Percentiles rank a stretch among this genome's conserved stretches.
These are phyloP conservation scores for Eutypella sp. DNA, from an alignment of 2,329 filamentous ascomycete species.

Conservation along the genomic window DNA sequence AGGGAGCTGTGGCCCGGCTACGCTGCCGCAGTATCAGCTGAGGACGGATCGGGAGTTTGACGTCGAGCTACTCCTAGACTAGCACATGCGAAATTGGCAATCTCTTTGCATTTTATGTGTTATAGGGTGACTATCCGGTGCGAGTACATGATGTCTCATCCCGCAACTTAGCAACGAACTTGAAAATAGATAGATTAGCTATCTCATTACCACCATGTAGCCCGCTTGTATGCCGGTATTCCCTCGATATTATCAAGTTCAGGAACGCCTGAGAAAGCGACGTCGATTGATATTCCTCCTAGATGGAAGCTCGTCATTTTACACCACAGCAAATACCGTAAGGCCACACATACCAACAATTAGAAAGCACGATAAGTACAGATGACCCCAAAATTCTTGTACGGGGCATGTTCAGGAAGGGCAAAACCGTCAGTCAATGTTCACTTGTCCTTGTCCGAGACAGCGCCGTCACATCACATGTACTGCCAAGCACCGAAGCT, in stretches of 20 bases:
- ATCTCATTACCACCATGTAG: neutral
- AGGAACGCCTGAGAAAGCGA: neutral
- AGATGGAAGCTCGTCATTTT: constrained; percentile 3
- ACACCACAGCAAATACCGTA: constrained; percentile 3
- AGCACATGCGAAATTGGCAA: neutral
- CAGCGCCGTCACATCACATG: constrained; percentile 15
- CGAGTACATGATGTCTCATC: neutral
- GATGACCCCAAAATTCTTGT: neutral
- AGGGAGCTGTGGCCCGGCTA: constrained; percentile 56
- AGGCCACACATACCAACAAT: constrained; percentile 1
- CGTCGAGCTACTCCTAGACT: constrained; percentile 41
- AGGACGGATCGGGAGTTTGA: constrained; percentile 36
- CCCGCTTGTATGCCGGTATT: neutral
- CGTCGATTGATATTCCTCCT: neutral
- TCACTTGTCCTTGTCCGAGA: neutral
- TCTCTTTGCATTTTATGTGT: no score
- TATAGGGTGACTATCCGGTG: neutral
- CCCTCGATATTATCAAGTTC: neutral
- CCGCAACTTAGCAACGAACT: neutral
- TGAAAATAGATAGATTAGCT: neutral
- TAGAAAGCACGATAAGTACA: constrained; percentile 5
- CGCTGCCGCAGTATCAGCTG: constrained; percentile 43
- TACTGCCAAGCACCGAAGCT: constrained; percentile 36
- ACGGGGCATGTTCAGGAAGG: neutral
- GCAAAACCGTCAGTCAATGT: neutral